phyloP scores from a whole-genome alignment of 495 filamentous ascomycete species.

The Alectoria sarmentosa region DNA sequence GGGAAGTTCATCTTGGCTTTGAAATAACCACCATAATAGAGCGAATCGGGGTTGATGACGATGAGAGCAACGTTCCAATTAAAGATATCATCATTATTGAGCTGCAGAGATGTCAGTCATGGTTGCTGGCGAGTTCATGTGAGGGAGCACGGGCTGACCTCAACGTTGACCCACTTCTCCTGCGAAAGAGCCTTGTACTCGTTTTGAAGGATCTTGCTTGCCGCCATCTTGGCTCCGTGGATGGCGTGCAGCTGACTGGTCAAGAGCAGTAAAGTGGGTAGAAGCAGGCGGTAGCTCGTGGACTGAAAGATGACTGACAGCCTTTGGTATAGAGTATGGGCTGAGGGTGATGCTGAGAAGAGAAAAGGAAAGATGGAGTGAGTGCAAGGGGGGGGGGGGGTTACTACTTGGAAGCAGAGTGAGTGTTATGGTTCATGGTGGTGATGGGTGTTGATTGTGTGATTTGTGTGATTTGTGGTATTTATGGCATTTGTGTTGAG shows the following conservation, averaged over 20 bases:
- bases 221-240: constrained; percentile 39
- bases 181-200: constrained; percentile 77
- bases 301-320: background rate
- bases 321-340: background rate
- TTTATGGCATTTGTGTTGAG: background rate
- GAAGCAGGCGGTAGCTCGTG: background rate
- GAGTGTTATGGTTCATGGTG: background rate
- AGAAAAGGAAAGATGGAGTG: background rate
- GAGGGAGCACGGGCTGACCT: constrained; percentile 43
- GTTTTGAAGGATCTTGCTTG: constrained; percentile 75
- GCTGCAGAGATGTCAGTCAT: constrained; percentile 33
- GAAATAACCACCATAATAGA: constrained; percentile 91
- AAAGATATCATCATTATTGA: constrained; percentile 69
- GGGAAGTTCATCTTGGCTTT: constrained; percentile 83
- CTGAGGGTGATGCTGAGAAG: background rate
- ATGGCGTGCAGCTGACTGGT: background rate
- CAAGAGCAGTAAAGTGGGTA: background rate
- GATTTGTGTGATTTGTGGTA: background rate
- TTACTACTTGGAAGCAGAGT: background rate
- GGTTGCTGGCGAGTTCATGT: background rate
- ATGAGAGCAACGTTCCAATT: constrained; percentile 84
- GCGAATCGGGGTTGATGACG: constrained; percentile 83
- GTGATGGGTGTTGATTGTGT: background rate
- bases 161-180: constrained; percentile 90
- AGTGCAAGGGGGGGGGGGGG: too few relatives aligned